Conservation (phyloP, 768 basidiomycete genomes). For the Boletales sp. region DNA sequence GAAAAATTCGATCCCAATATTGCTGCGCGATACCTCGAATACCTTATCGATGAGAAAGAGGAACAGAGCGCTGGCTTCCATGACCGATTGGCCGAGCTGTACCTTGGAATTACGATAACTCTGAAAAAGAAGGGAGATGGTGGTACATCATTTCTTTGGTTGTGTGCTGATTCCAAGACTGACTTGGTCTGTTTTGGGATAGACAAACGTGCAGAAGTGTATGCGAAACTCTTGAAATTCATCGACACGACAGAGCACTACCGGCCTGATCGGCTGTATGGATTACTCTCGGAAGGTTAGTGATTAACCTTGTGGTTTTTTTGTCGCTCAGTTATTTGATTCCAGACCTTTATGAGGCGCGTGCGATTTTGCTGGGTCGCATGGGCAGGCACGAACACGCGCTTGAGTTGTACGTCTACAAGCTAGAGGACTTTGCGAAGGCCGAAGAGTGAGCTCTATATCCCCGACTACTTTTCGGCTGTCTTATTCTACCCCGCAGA, state of each 20-base stretch:
- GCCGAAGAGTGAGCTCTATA: slow-evolving; percentile 77
- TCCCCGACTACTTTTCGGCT: background rate
- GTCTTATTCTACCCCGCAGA: slow-evolving; percentile 38
- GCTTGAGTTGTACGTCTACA: slow-evolving; percentile 92
- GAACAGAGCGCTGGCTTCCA: slow-evolving; percentile 73
- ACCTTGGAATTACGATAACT: slow-evolving; percentile 62
- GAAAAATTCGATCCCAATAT: slow-evolving; percentile 65
- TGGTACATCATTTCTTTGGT: slow-evolving; percentile 35
- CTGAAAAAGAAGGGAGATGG: slow-evolving; percentile 59
- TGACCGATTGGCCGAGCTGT: slow-evolving; percentile 85
- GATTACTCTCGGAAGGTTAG: slow-evolving; percentile 78
- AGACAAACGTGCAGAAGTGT: slow-evolving; percentile 51
- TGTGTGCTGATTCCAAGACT: background rate
- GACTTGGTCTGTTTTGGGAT: background rate
- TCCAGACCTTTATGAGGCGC: slow-evolving; percentile 83
- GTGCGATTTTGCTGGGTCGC: slow-evolving; percentile 86
- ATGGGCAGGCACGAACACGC: slow-evolving; percentile 91
- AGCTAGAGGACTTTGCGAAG: slow-evolving; percentile 74
- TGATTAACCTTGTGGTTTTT: background rate
- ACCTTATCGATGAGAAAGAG: slow-evolving; percentile 68
- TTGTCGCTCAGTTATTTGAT: background rate
- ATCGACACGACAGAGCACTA: slow-evolving; percentile 69
- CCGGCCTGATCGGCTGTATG: slow-evolving; percentile 76
- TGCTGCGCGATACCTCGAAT: slow-evolving; percentile 81
- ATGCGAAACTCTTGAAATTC: slow-evolving; percentile 74